phyloP scores from a whole-genome alignment of 306 rosid genomes.

The Malus orientalis region DNA sequence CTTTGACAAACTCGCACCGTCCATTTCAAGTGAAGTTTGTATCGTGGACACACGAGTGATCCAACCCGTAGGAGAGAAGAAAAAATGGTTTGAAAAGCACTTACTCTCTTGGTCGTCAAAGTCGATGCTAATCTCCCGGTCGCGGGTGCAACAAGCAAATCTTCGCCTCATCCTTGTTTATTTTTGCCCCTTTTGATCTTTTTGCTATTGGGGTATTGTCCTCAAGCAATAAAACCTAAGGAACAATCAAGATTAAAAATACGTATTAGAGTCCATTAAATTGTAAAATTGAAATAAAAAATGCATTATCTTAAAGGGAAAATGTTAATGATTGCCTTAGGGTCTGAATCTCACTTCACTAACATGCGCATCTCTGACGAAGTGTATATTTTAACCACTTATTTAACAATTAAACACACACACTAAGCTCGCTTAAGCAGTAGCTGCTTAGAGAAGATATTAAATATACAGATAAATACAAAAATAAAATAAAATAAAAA shows the following conservation, averaged over 20 bases:
- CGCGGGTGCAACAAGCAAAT: conserved; percentile 64
- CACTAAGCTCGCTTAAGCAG: background rate
- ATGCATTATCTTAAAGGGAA: background rate
- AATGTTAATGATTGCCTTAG: background rate
- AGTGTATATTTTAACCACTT: background rate
- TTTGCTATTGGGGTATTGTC: background rate
- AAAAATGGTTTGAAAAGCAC: background rate
- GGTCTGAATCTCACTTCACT: background rate
- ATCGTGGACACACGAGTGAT: rapidly evolving
- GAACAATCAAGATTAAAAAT: background rate
- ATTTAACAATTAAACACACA: background rate
- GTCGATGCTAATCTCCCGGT: conserved; percentile 64
- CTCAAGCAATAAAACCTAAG: background rate
- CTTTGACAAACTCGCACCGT: no score
- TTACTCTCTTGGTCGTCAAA: conserved; percentile 71
- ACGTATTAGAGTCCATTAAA: background rate
- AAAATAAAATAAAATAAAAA: no score
- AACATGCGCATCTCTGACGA: background rate
- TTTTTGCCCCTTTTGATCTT: background rate
- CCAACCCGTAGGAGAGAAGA: no score
- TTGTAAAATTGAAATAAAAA: no score
- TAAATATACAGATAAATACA: background rate
- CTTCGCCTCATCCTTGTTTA: conserved; percentile 50
- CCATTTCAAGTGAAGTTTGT: no score
- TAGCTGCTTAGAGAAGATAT: background rate